These are phyloP conservation scores for Trypanosoma conorhini DNA, from an alignment of 208 protist genomes.

Conservation along the genomic window DNA sequence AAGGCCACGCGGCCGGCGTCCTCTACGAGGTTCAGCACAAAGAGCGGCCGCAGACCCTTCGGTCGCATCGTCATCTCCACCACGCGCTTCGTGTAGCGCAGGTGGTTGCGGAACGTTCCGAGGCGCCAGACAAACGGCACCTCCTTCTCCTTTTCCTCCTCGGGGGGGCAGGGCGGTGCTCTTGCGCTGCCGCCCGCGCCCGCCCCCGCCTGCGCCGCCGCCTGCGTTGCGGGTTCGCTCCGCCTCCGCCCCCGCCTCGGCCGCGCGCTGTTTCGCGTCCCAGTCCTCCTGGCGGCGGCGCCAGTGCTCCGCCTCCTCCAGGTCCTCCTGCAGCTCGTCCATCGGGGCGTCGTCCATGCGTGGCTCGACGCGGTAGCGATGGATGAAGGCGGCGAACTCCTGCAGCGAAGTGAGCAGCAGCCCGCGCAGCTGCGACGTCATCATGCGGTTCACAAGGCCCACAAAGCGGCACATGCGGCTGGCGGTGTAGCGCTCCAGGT, in stretches of 20 bases:
- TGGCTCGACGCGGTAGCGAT: conserved; percentile 45
- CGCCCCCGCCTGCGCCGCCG: background rate
- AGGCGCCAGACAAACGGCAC: conserved; percentile 64
- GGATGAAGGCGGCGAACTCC: conserved; percentile 76
- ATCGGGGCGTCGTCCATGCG: conserved; percentile 36
- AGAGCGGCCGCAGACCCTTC: conserved; percentile 83
- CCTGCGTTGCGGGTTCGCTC: conserved; percentile 1
- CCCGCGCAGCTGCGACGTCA: conserved; percentile 86
- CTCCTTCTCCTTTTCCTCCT: conserved; percentile 22
- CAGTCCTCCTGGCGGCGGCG: conserved; percentile 33
- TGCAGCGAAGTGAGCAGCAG: conserved; percentile 76
- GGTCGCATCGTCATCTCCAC: conserved; percentile 66
- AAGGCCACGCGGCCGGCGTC: conserved; percentile 52
- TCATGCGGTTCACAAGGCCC: conserved; percentile 90
- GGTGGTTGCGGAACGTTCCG: conserved; percentile 40
- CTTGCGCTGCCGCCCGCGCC: background rate
- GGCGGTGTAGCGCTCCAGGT: conserved; percentile 73
- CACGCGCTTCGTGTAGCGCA: conserved; percentile 73
- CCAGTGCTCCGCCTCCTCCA: conserved; percentile 70
- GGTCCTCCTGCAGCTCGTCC: conserved; percentile 68
- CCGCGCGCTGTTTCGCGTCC: conserved; percentile 23
- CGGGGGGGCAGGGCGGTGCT: conserved; percentile 11
- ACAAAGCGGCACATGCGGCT: conserved; percentile 92
- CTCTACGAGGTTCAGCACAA: conserved; percentile 77
- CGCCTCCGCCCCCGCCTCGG: conserved; percentile 11